Evolutionary conservation across 768 basidiomycete genomes (phyloP), one percentile per base, ranked within the genome.

Genomic region (Trametes sanguinea): DNA sequence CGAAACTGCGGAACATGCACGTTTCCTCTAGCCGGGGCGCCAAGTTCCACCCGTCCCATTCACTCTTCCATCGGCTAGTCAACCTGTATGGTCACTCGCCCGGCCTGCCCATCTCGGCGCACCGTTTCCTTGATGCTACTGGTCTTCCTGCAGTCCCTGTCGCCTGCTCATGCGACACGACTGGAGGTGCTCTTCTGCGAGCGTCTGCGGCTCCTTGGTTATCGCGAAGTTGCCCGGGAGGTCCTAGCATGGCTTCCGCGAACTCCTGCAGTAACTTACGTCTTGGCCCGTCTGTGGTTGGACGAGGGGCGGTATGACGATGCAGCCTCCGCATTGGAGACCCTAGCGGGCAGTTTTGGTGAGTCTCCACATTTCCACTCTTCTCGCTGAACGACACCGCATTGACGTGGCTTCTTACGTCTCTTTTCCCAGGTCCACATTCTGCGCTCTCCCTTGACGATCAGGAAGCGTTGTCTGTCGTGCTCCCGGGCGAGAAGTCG

Each of bases 191-290:
- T 82, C 46, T 87, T 94, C 68, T 91, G 89, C 68, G 86, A 93
- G 64, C 76, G 79, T 32, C 79, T 96, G 47, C 80, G 90, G 40
- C 71, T 76, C 2, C 76, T 90, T 54, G 88, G 87, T 14, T 87
- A 89, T 68, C 77, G 80, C 60, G 79, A 83, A 60, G 77, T 83
- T 39, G 80, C 90, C 1, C 75, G 81, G 52, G 87, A 89, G 62
- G 77, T 91, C 57, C 75, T 92, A 48, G 84, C 85, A 27, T 90
- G 90, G 85, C 81, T 95, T 30, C 94, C 94, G 10, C 78, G 87
- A 50, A 89, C 89, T 14, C 85, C 94, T 30, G 90, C 84, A 3
- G 85, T 86, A 51, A 81, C 82, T 33, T 96, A 92, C 72, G 83
- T 95, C 42, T 81, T 83, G 42, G 86, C 87, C 5, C 79, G 86